phyloP scores from a whole-genome alignment of 2,329 filamentous ascomycete species.

The Penicillium frequentans region DNA sequence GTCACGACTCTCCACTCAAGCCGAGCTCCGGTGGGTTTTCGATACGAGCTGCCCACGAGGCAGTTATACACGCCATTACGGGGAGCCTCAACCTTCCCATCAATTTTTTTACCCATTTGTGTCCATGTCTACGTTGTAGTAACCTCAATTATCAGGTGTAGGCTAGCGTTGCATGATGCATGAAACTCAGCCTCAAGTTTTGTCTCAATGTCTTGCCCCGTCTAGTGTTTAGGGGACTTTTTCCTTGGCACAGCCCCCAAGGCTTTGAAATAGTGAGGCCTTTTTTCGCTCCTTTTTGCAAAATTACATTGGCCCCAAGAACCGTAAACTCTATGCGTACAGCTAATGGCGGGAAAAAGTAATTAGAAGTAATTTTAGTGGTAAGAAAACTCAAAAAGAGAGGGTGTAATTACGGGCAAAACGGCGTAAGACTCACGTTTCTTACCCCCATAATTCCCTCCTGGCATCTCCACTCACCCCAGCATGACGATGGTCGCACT shows the following conservation, averaged over 20 bases:
- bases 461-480: constrained; percentile 32
- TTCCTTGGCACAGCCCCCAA: background rate
- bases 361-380: background rate
- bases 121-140: background rate
- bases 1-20: constrained; percentile 24
- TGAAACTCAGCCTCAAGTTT: background rate
- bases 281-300: background rate
- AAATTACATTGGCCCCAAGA: constrained; percentile 1
- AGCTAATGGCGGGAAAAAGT: background rate
- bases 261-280: background rate
- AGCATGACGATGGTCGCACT: constrained; percentile 32
- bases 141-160: background rate
- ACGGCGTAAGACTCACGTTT: constrained; percentile 14
- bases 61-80: background rate
- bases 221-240: background rate
- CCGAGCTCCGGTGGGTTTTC: constrained; percentile 18
- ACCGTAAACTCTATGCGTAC: background rate
- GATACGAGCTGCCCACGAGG: background rate
- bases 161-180: background rate
- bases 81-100: background rate
- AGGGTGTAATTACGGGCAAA: constrained; percentile 12
- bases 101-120: background rate
- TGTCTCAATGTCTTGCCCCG: background rate
- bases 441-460: constrained; percentile 22
- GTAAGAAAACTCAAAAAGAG: constrained; percentile 2